These are phyloP conservation scores for Suillus ampliporus DNA, from an alignment of 768 basidiomycete genomes.

Conservation along the genomic window DNA sequence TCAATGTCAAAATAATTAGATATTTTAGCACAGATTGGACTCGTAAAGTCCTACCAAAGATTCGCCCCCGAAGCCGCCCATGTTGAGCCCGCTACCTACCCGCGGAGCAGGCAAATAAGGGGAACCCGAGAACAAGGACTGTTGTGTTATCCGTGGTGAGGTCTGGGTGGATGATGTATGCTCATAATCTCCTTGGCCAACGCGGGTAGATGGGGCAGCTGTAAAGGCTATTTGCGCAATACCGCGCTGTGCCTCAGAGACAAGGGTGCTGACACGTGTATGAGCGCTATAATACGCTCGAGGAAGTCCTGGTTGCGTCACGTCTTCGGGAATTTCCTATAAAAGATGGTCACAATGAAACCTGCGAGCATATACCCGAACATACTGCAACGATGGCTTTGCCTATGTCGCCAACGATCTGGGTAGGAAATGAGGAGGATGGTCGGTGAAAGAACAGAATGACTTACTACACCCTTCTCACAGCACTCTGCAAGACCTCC, in stretches of 20 bases:
- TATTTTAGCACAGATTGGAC: constrained; percentile 25
- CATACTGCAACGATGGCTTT: constrained; percentile 50
- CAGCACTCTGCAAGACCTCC: constrained; percentile 84
- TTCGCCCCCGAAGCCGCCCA: constrained; percentile 21
- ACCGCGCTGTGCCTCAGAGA: constrained; percentile 65
- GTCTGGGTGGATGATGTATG: constrained; percentile 16
- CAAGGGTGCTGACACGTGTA: constrained; percentile 60
- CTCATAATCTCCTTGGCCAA: constrained; percentile 13
- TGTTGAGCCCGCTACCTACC: constrained; percentile 35
- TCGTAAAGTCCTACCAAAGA: neutral
- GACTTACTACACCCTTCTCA: constrained; percentile 71
- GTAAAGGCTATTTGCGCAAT: constrained; percentile 59
- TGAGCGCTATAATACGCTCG: constrained; percentile 76
- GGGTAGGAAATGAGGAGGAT: constrained; percentile 1
- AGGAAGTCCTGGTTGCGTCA: constrained; percentile 79
- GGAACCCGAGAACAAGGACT: constrained; percentile 6
- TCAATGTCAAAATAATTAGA: constrained; percentile 19
- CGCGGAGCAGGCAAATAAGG: constrained; percentile 40
- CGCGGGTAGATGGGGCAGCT: constrained; percentile 37
- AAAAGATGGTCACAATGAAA: constrained; percentile 12
- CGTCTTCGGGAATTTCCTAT: constrained; percentile 82
- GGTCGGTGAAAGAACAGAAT: neutral
- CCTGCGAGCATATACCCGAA: neutral
- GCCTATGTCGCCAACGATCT: constrained; percentile 58
- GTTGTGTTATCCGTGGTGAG: constrained; percentile 6